Percentiles rank a stretch among this genome's conserved stretches.
phyloP scores from a whole-genome alignment of 306 rosid genomes.

The Malus sylvestris region DNA sequence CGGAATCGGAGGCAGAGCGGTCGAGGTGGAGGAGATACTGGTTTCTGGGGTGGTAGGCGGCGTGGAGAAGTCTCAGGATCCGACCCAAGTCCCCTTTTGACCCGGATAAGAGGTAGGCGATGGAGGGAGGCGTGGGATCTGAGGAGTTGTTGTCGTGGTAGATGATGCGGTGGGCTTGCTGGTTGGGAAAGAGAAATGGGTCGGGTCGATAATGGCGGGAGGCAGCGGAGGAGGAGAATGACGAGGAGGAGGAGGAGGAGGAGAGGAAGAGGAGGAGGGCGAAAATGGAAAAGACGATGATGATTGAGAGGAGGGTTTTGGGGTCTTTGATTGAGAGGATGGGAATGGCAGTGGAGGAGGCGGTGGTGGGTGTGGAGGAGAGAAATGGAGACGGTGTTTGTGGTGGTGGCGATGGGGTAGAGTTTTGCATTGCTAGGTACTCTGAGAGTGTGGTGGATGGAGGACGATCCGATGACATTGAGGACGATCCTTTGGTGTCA shows the following conservation, averaged over 20 bases:
- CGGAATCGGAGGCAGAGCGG: conserved; percentile 51
- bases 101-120: conserved; percentile 72
- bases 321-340: conserved; percentile 42
- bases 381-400: background rate
- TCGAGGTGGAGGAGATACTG: conserved; percentile 82
- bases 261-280: conserved; percentile 28
- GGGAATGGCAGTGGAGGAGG: background rate
- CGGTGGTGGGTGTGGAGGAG: background rate
- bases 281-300: conserved; percentile 44
- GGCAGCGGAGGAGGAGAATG: conserved; percentile 14
- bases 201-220: conserved; percentile 36
- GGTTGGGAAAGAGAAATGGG: conserved; percentile 63
- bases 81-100: conserved; percentile 51
- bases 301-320: conserved; percentile 43
- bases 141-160: conserved; percentile 30
- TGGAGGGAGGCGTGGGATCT: conserved; percentile 58
- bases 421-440: conserved; percentile 28
- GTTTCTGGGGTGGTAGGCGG: conserved; percentile 67
- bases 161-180: conserved; percentile 35
- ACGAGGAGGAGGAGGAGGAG: conserved; percentile 20
- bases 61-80: conserved; percentile 51
- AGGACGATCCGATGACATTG: background rate
- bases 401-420: conserved; percentile 13
- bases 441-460: background rate
- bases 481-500: no score